phyloP scores from a whole-genome alignment of 371 early-diverging fungal genomes.

The Mortierella sp. region DNA sequence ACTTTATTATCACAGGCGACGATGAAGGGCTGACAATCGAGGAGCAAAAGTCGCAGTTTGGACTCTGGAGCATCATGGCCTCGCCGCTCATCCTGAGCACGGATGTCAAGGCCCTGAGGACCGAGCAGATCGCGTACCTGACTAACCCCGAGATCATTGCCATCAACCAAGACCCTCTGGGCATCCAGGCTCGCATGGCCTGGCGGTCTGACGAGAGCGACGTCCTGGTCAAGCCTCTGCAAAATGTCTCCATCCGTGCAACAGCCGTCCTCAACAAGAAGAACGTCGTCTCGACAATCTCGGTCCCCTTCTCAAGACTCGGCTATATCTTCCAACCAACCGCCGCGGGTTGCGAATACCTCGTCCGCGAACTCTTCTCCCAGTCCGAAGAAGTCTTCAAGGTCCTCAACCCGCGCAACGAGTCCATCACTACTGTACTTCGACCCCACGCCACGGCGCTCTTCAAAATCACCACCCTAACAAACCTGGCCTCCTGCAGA shows the following conservation, averaged over 20 bases:
- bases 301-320: slow-evolving; percentile 37
- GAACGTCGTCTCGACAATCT: not conserved
- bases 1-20: slow-evolving; percentile 58
- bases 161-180: slow-evolving; percentile 56
- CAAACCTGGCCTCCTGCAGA: slow-evolving; percentile 17
- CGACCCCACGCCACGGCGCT: slow-evolving; percentile 39
- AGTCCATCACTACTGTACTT: slow-evolving; percentile 12
- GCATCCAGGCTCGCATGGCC: slow-evolving; percentile 39
- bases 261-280: slow-evolving; percentile 36
- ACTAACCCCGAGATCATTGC: slow-evolving; percentile 55
- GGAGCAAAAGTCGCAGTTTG: slow-evolving; percentile 58
- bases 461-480: slow-evolving; percentile 27
- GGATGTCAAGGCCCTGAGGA: slow-evolving; percentile 32
- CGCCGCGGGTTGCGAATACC: slow-evolving; percentile 19
- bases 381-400: slow-evolving; percentile 26
- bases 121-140: slow-evolving; percentile 40
- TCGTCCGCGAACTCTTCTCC: slow-evolving; percentile 45
- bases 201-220: slow-evolving; percentile 32
- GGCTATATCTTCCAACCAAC: slow-evolving; percentile 29
- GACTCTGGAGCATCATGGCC: slow-evolving; percentile 55
- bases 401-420: slow-evolving; percentile 25
- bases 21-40: slow-evolving; percentile 43
- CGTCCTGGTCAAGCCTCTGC: slow-evolving; percentile 37
- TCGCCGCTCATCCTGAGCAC: slow-evolving; percentile 58
- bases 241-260: slow-evolving; percentile 25